Conservation (phyloP, 768 basidiomycete genomes). For the Hypsizygus marmoreus region DNA sequence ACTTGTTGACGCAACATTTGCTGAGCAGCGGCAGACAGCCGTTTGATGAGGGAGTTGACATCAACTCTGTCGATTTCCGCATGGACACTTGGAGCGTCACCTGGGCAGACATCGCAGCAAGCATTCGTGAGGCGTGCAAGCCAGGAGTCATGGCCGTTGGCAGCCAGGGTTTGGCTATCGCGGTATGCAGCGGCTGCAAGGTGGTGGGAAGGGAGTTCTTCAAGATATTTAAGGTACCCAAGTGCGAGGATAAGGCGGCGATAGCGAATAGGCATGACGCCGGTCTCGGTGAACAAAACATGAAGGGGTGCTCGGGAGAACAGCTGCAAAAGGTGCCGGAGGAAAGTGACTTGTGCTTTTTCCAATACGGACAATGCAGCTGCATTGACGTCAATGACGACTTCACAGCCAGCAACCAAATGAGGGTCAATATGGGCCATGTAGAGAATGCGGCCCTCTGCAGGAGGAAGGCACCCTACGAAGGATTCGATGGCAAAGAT, state of each 20-base stretch:
- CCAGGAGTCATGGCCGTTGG: background rate
- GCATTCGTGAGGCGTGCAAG: too few species aligned
- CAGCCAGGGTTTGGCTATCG: conserved; percentile 2
- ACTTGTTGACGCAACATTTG: too few species aligned
- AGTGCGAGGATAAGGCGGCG: conserved; percentile 19
- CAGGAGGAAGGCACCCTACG: conserved; percentile 10
- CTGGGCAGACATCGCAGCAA: too few species aligned
- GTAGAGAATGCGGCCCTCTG: conserved; percentile 9
- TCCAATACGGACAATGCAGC: background rate
- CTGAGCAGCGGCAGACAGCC: too few species aligned
- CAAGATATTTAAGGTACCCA: conserved; percentile 19
- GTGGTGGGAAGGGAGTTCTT: conserved; percentile 3
- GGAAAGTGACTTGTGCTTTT: background rate
- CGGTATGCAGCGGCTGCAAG: background rate
- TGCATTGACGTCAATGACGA: background rate
- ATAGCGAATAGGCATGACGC: conserved; percentile 21
- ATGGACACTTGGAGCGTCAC: too few species aligned
- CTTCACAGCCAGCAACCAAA: background rate
- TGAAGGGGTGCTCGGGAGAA: conserved; percentile 13
- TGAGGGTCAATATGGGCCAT: conserved; percentile 6
- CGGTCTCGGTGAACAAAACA: conserved; percentile 26
- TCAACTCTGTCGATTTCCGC: too few species aligned
- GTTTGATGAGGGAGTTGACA: too few species aligned
- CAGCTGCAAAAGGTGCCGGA: background rate
- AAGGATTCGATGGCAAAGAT: conserved; percentile 10